Evolutionary conservation across 1,284 basidiomycete species (phyloP), one percentile per base, ranked within the genome.

Genomic region (Ustilago nuda): DNA sequence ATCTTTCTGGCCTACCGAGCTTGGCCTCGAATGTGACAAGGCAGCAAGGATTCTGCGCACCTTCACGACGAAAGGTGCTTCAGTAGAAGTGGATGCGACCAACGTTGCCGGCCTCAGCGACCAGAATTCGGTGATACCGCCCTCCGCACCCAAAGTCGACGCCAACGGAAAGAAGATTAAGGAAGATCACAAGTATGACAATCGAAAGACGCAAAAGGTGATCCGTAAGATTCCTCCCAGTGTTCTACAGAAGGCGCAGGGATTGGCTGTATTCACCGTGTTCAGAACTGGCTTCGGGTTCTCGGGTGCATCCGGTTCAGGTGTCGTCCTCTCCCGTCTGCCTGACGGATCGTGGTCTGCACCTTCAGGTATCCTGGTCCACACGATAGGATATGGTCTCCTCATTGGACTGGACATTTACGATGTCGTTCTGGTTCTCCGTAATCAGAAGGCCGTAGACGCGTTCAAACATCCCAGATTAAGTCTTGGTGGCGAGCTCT

Each of bases 401-500:
- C 67, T 85, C 12, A 78, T 83, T 37, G 86, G 86, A 0, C 76
- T 83, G 13, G 86, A 87, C 51, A 79, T 87, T 30, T 87, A 87
- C 69, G 86, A 87, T 50, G 85, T 86, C 12, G 85, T 87, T 1
- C 77, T 87, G 2, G 76, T 87, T 1, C 76, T 87, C 6, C 79
- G 86, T 4, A 84, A 69, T 37, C 73, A 82, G 45, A 65, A 78
- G 37, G 82, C 86, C 0, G 72, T 85, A 11, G 69, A 84, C 19
- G 81, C 77, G 0, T 84, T 85, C 70, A 78, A 76, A 51, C 59
- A 66, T 45, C 81, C 81, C 41, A 85, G 83, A 64, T 41, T 86
- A 58, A 80, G 80, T 45, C 66, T 87, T 1, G 86, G 85, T 4
- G 83, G 72, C 7, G 85, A 86, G 61, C 66, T 86, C 1, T 68